phyloP scores from a whole-genome alignment of 768 basidiomycete genomes.

The Hygrophoropsis aurantiaca region DNA sequence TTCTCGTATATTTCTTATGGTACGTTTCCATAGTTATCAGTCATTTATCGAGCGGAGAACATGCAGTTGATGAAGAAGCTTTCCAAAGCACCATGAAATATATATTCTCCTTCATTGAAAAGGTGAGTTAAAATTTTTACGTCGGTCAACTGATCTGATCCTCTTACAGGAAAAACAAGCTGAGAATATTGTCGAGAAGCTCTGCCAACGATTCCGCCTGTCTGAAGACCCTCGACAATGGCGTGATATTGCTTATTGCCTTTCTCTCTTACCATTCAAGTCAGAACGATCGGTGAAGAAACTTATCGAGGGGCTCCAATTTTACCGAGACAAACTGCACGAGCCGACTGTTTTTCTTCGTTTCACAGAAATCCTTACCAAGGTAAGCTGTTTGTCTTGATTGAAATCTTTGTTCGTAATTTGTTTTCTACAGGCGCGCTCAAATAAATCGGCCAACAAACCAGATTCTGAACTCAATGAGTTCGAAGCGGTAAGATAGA shows the following conservation, averaged over 20 bases:
- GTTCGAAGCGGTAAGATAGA: constrained; percentile 72
- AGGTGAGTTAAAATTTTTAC: constrained; percentile 48
- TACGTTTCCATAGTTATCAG: constrained; percentile 69
- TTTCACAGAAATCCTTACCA: constrained; percentile 89
- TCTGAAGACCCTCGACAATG: constrained; percentile 91
- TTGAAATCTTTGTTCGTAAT: neutral
- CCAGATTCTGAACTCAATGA: constrained; percentile 93
- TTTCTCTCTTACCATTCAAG: constrained; percentile 94
- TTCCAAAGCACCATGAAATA: constrained; percentile 94
- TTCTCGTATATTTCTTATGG: neutral
- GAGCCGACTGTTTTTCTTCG: constrained; percentile 76
- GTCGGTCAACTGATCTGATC: neutral
- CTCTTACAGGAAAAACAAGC: constrained; percentile 88
- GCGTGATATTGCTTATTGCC: constrained; percentile 95
- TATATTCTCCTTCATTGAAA: constrained; percentile 96
- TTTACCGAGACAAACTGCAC: constrained; percentile 95
- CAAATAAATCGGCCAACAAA: constrained; percentile 89
- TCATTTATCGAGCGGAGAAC: constrained; percentile 86
- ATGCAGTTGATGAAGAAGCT: constrained; percentile 87
- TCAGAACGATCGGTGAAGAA: constrained; percentile 96
- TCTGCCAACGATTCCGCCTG: constrained; percentile 92
- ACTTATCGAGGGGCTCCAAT: constrained; percentile 86
- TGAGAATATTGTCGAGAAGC: constrained; percentile 94
- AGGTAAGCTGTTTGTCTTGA: constrained; percentile 45
- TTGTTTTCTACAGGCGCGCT: constrained; percentile 55